Base-by-base conservation (phyloP, 2,329 filamentous ascomycete species). In the Cladorrhinum sp. region DNA sequence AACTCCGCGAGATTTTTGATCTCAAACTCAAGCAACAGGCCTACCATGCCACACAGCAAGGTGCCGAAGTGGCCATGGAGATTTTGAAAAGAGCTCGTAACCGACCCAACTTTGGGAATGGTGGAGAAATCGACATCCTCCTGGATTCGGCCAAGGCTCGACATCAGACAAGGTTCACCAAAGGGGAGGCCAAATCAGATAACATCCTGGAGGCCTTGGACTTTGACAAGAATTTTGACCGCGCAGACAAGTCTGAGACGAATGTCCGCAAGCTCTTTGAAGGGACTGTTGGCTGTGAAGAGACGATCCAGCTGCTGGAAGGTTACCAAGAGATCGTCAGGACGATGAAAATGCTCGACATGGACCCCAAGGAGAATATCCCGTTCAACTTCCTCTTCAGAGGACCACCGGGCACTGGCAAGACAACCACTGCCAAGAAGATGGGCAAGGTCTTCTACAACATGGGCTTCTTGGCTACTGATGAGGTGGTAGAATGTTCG, bases 391-490 rank as follows among this genome's bases (percentile, higher is more conserved):
- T 90, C 65, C 67, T 91, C 0, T 91, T 91, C 73, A 80, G 83
- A 0, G 88, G 89, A 0, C 84, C 84, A 0, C 86, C 86, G 14
- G 87, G 86, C 0, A 92, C 89, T 0, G 90, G 89, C 0, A 92
- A 92, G 68, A 91, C 89, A 0, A 87, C 86, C 0, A 91, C 79
- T 0, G 90, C 90, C 0, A 76, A 81, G n/a, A 89, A 87, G 63
- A 90, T 93, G 80, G 89, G 89, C 2, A 83, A 90, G 63, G 77
- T 93, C 0, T 93, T 85, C 68, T 92, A 90, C 68, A 86, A 92
- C 66, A 84, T 92, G 79, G 88, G 88, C 0, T 83, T 92, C 33
- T 74, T 93, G 0, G 74, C 82, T 0, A 77, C 77, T 0, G 80
- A 78, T 0, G 82, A 87, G 24, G 86, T 92, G 0, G 70, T 86